Evolutionary conservation across 345 rosid species (phyloP), one percentile per base, ranked within the genome.

Genomic region (Noccaea caerulescens): DNA sequence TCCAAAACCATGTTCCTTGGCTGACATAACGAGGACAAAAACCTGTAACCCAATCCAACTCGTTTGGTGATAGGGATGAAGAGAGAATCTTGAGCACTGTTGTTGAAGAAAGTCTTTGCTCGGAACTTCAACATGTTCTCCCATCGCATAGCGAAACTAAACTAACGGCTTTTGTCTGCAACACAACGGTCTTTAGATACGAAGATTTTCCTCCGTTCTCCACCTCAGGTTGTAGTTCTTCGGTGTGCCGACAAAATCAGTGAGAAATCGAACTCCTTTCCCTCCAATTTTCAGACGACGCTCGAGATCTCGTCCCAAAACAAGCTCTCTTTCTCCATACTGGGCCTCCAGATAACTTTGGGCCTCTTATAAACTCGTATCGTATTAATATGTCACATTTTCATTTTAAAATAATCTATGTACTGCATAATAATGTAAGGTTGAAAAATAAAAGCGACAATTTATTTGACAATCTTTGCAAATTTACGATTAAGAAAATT

Each of bases 1-100:
- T 80, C 76, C 13, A 79, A 50, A 73, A 13, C 67, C 8, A 44
- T 59, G 50, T 39, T 64, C 67, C 34, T 58, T 42, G 76, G 37
- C 13, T 49, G 27, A 57, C 72, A 52, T 64, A 58, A 14, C 13
- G 72, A 71, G 23, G 80, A 65, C 5, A 49, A 25, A 25, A 34
- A 7, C 8, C 27, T 57, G 66, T 25, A 71, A 43, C 62, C 44
- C 10, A 57, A 55, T 49, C 71, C 42, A 41, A 33, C 16, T 61
- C 27, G 57, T 27, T 60, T 45, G 56, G 65, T 53, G 37, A 38
- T 6, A 45, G 14, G 10, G 49, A 0, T 2, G 38, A 42, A 2
- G 12, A 43, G 56, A 46, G 70, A 58, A 41, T 2, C 1, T 33
- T 1, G 70, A 76, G 59, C 3, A 18, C 0, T 62, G 45, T 45